phyloP scores from a whole-genome alignment of 345 rosid genomes.

The Rhodamnia argentea region DNA sequence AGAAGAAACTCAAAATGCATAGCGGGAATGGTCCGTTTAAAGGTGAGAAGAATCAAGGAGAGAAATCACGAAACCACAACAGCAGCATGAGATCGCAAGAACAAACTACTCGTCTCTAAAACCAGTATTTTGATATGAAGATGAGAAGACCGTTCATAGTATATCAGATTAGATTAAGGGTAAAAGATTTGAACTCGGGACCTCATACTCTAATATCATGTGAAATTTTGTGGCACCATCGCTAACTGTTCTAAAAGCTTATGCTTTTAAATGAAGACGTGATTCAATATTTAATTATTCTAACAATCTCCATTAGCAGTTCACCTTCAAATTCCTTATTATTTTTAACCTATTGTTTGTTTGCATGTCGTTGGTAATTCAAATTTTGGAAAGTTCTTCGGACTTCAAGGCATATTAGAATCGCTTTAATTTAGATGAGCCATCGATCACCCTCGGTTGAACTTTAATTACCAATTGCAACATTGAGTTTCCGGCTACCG shows the following conservation, averaged over 20 bases:
- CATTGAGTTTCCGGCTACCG: background rate
- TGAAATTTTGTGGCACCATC: too few relatives aligned
- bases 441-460: background rate
- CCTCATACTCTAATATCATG: too few relatives aligned
- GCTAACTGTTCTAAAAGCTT: too few relatives aligned
- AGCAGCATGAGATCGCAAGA: background rate
- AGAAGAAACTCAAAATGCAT: background rate
- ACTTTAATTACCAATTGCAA: background rate
- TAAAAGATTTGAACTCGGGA: too few relatives aligned
- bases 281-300: too few relatives aligned
- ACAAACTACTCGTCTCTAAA: too few relatives aligned
- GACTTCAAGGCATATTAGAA: background rate
- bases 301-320: background rate
- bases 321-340: background rate
- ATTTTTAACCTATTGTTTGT: rapidly evolving
- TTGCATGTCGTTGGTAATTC: background rate
- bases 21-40: background rate
- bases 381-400: background rate
- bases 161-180: too few relatives aligned
- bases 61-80: background rate
- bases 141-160: background rate
- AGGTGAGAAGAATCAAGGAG: background rate
- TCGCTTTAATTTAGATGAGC: background rate
- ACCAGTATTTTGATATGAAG: too few relatives aligned
- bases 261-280: too few relatives aligned